phyloP scores from a whole-genome alignment of 257 asterid genomes.

The Salvia splendens region DNA sequence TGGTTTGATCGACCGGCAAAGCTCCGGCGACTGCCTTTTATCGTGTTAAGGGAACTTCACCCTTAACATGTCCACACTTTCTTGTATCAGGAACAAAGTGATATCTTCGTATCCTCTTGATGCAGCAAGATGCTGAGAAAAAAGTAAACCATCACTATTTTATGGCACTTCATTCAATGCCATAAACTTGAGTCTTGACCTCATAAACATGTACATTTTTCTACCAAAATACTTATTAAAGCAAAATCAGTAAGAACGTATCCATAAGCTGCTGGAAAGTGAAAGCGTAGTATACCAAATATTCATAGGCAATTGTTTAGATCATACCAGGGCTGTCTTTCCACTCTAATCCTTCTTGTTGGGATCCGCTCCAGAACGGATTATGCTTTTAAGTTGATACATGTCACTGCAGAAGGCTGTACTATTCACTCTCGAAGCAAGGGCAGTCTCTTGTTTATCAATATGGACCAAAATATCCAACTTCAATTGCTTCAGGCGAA shows the following conservation, averaged over 20 bases:
- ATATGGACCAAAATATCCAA: constrained; percentile 72
- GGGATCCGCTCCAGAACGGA: constrained; percentile 92
- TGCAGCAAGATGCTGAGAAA: constrained; percentile 88
- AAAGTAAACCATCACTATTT: constrained; percentile 13
- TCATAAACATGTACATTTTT: not conserved
- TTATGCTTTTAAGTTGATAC: constrained; percentile 67
- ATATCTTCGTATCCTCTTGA: constrained; percentile 81
- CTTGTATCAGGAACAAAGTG: constrained; percentile 63
- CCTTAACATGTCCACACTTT: constrained; percentile 62
- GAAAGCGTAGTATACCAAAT: no score
- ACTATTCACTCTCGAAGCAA: constrained; percentile 82
- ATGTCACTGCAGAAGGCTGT: constrained; percentile 81
- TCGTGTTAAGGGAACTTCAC: no score
- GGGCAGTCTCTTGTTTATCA: constrained; percentile 83
- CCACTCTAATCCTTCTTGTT: constrained; percentile 84
- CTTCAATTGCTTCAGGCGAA: constrained; percentile 72
- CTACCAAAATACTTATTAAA: no score
- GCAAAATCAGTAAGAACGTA: no score
- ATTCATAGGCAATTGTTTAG: not conserved
- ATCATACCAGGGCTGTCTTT: constrained; percentile 75
- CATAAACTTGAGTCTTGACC: no score
- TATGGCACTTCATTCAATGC: no score
- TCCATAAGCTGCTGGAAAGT: no score
- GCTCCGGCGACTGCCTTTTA: no score
- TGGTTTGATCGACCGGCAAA: no score